phyloP scores from a whole-genome alignment of 2,329 filamentous ascomycete species.

The Pestalotiopsis fici region DNA sequence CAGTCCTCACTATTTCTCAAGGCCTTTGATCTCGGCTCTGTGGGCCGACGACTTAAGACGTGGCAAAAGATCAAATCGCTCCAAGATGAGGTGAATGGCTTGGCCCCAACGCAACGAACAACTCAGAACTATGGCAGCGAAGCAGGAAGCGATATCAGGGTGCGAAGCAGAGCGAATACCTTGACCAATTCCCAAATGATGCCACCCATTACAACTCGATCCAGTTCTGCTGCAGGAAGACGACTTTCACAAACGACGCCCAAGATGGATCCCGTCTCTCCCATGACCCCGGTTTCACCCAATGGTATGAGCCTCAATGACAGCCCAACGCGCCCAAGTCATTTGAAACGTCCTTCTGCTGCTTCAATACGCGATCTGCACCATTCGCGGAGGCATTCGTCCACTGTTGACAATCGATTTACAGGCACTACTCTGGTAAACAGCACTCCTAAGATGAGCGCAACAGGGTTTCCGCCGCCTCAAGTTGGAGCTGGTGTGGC shows the following conservation, averaged over 20 bases:
- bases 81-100: slow-evolving; percentile 79
- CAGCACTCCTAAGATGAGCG: slow-evolving; percentile 41
- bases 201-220: slow-evolving; percentile 42
- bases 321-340: slow-evolving; percentile 47
- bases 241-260: slow-evolving; percentile 57
- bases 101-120: slow-evolving; percentile 43
- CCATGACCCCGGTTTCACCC: slow-evolving; percentile 42
- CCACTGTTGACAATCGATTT: slow-evolving; percentile 67
- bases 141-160: slow-evolving; percentile 54
- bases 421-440: slow-evolving; percentile 33
- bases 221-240: slow-evolving; percentile 47
- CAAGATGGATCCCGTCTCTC: slow-evolving; percentile 45
- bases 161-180: slow-evolving; percentile 59
- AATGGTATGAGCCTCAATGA: slow-evolving; percentile 35
- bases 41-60: slow-evolving; percentile 85
- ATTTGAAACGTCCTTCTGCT: slow-evolving; percentile 70
- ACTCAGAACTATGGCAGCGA: slow-evolving; percentile 62
- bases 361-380: slow-evolving; percentile 81
- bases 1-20: slow-evolving; percentile 95
- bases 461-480: slow-evolving; percentile 44
- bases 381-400: slow-evolving; percentile 85
- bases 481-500: slow-evolving; percentile 32
- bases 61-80: slow-evolving; percentile 96
- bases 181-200: slow-evolving; percentile 50
- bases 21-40: slow-evolving; percentile 89